Conservation (phyloP, 139 green algal species). For the Micractinium conductrix region DNA sequence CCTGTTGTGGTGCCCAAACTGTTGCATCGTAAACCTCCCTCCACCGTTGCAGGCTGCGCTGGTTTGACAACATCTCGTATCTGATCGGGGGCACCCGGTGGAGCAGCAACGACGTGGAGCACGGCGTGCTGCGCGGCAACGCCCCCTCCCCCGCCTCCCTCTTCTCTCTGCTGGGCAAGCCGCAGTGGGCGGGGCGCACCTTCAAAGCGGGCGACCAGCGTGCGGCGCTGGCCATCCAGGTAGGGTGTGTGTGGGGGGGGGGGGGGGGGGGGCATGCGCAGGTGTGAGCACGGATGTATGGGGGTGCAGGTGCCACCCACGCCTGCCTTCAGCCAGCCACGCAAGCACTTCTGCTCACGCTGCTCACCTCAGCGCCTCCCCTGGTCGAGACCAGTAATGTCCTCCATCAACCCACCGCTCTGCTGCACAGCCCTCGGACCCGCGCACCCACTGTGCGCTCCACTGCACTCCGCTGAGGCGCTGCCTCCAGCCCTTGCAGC, state of each 20-base stretch:
- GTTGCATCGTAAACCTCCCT: too few species aligned
- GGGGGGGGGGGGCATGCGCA: neutral
- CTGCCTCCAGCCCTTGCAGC: too few species aligned
- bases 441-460: neutral
- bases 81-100: slow-evolving; percentile 77
- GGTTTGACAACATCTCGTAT: slow-evolving; percentile 64
- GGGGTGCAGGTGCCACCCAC: too few species aligned
- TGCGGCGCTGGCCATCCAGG: slow-evolving; percentile 44
- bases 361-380: too few species aligned
- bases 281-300: too few species aligned
- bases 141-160: slow-evolving; percentile 57
- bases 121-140: slow-evolving; percentile 94
- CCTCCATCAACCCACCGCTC: too few species aligned
- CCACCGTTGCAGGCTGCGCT: slow-evolving; percentile 38
- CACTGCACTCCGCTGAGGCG: too few species aligned
- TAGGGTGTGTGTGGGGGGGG: neutral
- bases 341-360: too few species aligned
- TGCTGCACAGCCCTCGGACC: too few species aligned
- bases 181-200: slow-evolving; percentile 42
- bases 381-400: too few species aligned
- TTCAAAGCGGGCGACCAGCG: slow-evolving; percentile 66
- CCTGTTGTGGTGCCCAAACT: too few species aligned
- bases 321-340: too few species aligned
- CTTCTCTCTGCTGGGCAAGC: slow-evolving; percentile 57
- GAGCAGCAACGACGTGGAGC: slow-evolving; percentile 92